phyloP scores from a whole-genome alignment of 768 basidiomycete species.

The Tubosaeta brunneosetosa region DNA sequence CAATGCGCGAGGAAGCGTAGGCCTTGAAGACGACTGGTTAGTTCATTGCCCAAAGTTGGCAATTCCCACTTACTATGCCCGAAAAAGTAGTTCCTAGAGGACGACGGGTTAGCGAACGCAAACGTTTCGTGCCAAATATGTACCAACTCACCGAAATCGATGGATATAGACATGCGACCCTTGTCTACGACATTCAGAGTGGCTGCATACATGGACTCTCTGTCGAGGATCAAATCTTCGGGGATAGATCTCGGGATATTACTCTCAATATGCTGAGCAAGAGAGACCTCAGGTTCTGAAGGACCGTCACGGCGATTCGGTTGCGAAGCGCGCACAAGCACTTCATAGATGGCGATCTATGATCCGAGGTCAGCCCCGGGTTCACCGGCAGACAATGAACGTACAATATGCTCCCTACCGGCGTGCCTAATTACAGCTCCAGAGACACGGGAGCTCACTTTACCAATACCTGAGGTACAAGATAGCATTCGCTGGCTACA shows the following conservation, averaged over 20 bases:
- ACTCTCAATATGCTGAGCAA: constrained; percentile 20
- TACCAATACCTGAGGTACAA: constrained; percentile 30
- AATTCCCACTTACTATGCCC: constrained; percentile 59
- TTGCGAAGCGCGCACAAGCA: constrained; percentile 34
- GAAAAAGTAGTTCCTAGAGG: constrained; percentile 77
- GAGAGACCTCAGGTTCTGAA: constrained; percentile 4
- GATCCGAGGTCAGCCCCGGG: background rate
- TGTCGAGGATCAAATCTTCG: constrained; percentile 7
- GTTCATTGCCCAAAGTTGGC: background rate
- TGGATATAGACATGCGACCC: constrained; percentile 77
- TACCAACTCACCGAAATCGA: constrained; percentile 65
- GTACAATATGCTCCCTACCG: constrained; percentile 32
- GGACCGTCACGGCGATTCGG: constrained; percentile 27
- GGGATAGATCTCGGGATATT: constrained; percentile 28
- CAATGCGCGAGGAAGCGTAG: constrained; percentile 81
- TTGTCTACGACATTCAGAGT: constrained; percentile 43
- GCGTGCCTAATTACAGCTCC: constrained; percentile 32
- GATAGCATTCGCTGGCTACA: background rate
- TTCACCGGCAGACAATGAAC: background rate
- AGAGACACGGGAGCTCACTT: constrained; percentile 27
- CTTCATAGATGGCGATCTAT: constrained; percentile 31
- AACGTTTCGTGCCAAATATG: background rate
- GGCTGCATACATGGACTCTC: constrained; percentile 13
- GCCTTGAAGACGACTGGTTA: constrained; percentile 43
- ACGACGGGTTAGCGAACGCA: background rate